Evolutionary conservation across 2,329 filamentous ascomycete genomes (phyloP).

Genomic region (Fusarium kyushuense): DNA sequence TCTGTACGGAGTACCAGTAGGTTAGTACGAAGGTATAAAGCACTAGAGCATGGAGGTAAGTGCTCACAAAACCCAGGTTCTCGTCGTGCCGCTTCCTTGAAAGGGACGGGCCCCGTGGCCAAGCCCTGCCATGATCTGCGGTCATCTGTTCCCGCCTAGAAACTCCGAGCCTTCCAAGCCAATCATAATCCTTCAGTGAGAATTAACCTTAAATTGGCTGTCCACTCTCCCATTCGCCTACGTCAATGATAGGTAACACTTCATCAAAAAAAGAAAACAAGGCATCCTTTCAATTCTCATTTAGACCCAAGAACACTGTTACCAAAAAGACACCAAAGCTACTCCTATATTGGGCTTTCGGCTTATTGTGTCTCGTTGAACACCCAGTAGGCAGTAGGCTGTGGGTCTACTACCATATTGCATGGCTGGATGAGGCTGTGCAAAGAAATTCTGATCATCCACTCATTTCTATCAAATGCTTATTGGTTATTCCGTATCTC

Average conservation of each 20-base stretch:
- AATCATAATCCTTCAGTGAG: constrained; percentile 22
- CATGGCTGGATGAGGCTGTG: constrained; percentile 44
- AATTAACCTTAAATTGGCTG: constrained; percentile 39
- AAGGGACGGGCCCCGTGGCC: constrained; percentile 13
- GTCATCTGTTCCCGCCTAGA: constrained; percentile 10
- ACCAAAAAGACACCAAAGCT: neutral
- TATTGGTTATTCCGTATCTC: constrained; percentile 29
- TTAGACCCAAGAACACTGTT: neutral
- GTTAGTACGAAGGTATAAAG: too few relatives aligned
- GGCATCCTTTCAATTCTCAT: neutral
- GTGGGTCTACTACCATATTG: neutral
- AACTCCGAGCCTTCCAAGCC: constrained; percentile 9
- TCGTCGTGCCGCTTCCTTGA: constrained; percentile 5
- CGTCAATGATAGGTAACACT: constrained; percentile 5
- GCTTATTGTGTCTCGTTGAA: neutral
- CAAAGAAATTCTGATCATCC: constrained; percentile 4
- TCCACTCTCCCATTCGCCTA: constrained; percentile 4
- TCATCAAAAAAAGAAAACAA: neutral
- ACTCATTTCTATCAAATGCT: neutral
- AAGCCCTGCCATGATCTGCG: constrained; percentile 30
- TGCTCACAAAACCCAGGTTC: neutral
- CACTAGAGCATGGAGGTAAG: neutral
- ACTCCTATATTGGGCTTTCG: neutral
- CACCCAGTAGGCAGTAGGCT: neutral
- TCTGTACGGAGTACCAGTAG: too few relatives aligned